Evolutionary conservation across 2,329 filamentous ascomycete genomes (phyloP).

Genomic region (Plectosphaerella plurivora): DNA sequence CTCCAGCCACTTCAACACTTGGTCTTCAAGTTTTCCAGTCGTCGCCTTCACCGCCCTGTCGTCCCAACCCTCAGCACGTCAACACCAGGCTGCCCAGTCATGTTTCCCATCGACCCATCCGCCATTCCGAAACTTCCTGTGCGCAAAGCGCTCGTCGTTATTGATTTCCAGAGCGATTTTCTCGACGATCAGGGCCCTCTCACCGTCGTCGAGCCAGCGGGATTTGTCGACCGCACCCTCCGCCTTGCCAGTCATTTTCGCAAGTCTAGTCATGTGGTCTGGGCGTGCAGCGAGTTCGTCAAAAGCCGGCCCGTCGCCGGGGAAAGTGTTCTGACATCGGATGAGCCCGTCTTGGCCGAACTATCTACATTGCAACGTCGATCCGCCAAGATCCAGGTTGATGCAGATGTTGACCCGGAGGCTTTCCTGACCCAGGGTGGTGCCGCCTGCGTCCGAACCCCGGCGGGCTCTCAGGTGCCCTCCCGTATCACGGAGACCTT

Average conservation of each 20-base stretch:
- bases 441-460: conserved; percentile 37
- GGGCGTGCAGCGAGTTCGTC: conserved; percentile 75
- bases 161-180: conserved; percentile 93
- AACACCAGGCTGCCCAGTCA: conserved; percentile 16
- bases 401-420: conserved; percentile 26
- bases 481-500: conserved; percentile 33
- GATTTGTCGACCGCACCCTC: conserved; percentile 64
- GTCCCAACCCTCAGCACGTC: background rate
- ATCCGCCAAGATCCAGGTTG: background rate
- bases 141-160: conserved; percentile 68
- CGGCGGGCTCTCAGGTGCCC: conserved; percentile 43
- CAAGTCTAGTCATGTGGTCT: conserved; percentile 67
- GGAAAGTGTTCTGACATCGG: conserved; percentile 42
- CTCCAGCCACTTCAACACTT: no score
- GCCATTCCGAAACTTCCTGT: conserved; percentile 53
- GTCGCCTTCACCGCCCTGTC: no score
- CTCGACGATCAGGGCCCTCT: conserved; percentile 64
- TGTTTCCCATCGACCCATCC: conserved; percentile 54
- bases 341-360: conserved; percentile 19
- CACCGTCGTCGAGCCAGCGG: conserved; percentile 56
- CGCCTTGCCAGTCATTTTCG: conserved; percentile 70
- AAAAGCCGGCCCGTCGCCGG: conserved; percentile 53
- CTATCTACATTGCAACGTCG: background rate
- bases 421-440: conserved; percentile 40
- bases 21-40: no score